Conservation (phyloP, 257 asterid genomes). For the Solanum dulcamara region DNA sequence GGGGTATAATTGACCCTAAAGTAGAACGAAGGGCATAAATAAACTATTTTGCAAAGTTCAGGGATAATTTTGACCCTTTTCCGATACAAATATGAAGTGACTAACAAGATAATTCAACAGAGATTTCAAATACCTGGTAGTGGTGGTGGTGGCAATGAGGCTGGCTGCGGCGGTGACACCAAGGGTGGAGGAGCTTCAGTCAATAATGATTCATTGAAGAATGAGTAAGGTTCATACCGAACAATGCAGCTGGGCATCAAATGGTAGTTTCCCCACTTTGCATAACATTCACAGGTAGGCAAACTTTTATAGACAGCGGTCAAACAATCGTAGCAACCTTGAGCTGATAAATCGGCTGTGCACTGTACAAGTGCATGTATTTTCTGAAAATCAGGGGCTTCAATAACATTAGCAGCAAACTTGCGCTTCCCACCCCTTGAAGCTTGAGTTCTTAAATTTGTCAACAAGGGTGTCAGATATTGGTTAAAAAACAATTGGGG, state of each 20-base stretch:
- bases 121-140: background rate
- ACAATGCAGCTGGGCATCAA: background rate
- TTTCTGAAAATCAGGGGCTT: background rate
- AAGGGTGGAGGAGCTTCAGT: background rate
- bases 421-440: background rate
- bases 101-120: background rate
- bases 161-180: too few relatives aligned
- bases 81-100: background rate
- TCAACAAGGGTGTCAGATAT: background rate
- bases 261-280: background rate
- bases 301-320: background rate
- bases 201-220: background rate
- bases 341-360: conserved; percentile 11
- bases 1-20: too few relatives aligned
- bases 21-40: too few relatives aligned
- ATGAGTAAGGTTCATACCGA: background rate
- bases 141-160: background rate
- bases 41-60: too few relatives aligned
- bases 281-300: background rate
- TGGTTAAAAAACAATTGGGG: background rate
- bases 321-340: background rate
- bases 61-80: too few relatives aligned
- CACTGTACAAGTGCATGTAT: conserved; percentile 9
- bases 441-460: background rate
- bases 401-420: background rate